Base-by-base conservation (phyloP, 2,329 filamentous ascomycete species). In the Cytospora piceicola region DNA sequence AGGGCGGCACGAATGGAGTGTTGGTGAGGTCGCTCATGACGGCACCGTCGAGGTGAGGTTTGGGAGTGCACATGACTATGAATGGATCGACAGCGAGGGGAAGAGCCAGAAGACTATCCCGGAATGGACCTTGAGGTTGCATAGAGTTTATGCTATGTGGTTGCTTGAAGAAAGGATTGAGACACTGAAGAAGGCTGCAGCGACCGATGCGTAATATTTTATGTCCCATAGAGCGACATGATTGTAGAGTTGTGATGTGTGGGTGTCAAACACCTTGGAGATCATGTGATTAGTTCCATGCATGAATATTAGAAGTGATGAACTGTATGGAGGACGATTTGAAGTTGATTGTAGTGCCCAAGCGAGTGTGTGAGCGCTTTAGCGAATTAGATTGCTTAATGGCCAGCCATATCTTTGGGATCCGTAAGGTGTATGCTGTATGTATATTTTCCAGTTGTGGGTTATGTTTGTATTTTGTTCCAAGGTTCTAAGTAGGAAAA, bases 31-130 rank as follows among this genome's bases (percentile, higher is more conserved):
- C 14, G 39, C 54, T 30, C 15, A 24, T 3, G 24, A 61, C 4
- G 63, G 63, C 4, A 61, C 49, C 36, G 36, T 58, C 17, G 57
- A 60, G 57, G 56, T 64, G 29, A 52, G 63, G 17, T 64, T 64
- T 15, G 63, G 27, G n/a, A 51, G 49, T 15, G 57, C 63, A 4
- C 63, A 64, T 30, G 57, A 64, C 29, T 61, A 64, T n/a, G 57
- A 64, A 52, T 55, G 51, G 57, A 15, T 56, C 20, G 34, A 42
- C 8, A 49, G 57, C 30, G 61, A 63, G 61, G 61, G 61, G 32
- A 57, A 52, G 53, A 8, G 20, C 29, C 61, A 63, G 22, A 63
- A 57, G 53, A 15, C 39, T 2, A 57, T 63, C 8, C 61, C 61
- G 11, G 53, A 52, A 3, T 63, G 61, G 61, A 24, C 32, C 4